Evolutionary conservation across 345 rosid species (phyloP).

Genomic region (Gossypium anomalum): DNA sequence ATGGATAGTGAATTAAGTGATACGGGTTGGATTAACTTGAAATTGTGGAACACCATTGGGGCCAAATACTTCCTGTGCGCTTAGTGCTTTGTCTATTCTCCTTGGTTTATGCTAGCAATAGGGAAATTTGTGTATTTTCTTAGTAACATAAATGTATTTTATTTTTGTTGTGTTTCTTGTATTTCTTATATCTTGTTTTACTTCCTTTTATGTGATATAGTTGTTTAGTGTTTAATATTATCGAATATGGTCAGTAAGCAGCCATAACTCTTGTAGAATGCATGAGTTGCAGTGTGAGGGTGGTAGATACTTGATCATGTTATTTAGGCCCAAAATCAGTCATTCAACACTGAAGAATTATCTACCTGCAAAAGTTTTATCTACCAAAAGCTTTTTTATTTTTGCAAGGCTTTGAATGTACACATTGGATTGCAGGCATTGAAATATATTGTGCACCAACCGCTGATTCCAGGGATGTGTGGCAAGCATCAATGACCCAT

Average conservation of each 20-base stretch:
- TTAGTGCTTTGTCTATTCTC: not conserved
- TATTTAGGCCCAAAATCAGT: not conserved
- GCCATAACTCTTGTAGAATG: not conserved
- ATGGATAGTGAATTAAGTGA: not conserved
- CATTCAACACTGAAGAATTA: not conserved
- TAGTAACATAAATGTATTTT: not conserved
- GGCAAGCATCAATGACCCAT: slow-evolving; percentile 91
- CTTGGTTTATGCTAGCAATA: not conserved
- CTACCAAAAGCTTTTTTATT: not conserved
- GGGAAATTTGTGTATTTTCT: not conserved
- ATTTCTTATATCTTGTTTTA: not conserved
- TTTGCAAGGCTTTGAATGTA: not conserved
- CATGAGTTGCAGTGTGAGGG: not conserved
- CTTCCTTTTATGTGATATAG: not conserved
- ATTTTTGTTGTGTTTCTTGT: not conserved
- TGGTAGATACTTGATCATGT: not conserved
- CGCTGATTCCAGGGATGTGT: slow-evolving; percentile 75
- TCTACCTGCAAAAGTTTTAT: not conserved
- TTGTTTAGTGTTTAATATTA: not conserved
- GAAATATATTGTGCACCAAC: slow-evolving; percentile 97
- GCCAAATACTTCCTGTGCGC: not conserved
- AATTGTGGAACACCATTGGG: not conserved
- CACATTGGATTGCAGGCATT: slow-evolving; percentile 17
- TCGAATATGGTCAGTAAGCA: not conserved
- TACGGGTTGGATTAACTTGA: not conserved